Conservation (phyloP, 1,284 basidiomycete genomes). For the Pseudozyma sp. region DNA sequence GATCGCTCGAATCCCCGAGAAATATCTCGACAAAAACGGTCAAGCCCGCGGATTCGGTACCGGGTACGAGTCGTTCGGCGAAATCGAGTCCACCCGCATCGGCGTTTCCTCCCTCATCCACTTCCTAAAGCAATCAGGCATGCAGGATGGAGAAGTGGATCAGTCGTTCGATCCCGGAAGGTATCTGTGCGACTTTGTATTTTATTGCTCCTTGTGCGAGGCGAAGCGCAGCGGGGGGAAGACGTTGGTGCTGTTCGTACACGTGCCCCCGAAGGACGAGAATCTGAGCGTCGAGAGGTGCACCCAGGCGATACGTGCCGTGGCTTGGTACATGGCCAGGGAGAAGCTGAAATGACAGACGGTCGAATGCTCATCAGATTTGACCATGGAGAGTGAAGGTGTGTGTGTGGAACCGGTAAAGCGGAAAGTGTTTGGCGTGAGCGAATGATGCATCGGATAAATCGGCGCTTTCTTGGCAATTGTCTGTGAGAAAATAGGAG, state of each 20-base stretch:
- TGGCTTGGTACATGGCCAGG: conserved; percentile 38
- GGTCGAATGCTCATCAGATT: too few relatives aligned
- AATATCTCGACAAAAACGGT: conserved; percentile 16
- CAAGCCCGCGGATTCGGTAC: conserved; percentile 27
- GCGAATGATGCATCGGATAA: too few relatives aligned
- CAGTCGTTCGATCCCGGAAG: conserved; percentile 38
- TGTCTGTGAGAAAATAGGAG: too few relatives aligned
- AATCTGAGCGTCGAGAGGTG: conserved; percentile 20
- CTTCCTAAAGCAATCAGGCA: conserved; percentile 19
- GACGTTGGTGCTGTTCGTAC: conserved; percentile 33
- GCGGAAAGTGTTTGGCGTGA: too few relatives aligned
- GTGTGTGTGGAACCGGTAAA: too few relatives aligned
- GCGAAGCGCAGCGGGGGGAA: conserved; percentile 8
- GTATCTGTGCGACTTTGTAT: conserved; percentile 54
- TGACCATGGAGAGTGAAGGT: too few relatives aligned
- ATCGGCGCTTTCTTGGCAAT: too few relatives aligned
- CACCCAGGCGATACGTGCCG: conserved; percentile 17
- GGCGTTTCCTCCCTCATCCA: conserved; percentile 19
- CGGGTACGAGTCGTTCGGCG: conserved; percentile 28
- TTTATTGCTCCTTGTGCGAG: conserved; percentile 41
- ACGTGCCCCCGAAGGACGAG: conserved; percentile 33
- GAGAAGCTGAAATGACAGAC: background rate
- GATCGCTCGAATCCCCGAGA: background rate
- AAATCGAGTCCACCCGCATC: conserved; percentile 13
- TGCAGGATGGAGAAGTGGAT: conserved; percentile 10